phyloP scores from a whole-genome alignment of 495 filamentous ascomycete species.

The Niebla homalea region DNA sequence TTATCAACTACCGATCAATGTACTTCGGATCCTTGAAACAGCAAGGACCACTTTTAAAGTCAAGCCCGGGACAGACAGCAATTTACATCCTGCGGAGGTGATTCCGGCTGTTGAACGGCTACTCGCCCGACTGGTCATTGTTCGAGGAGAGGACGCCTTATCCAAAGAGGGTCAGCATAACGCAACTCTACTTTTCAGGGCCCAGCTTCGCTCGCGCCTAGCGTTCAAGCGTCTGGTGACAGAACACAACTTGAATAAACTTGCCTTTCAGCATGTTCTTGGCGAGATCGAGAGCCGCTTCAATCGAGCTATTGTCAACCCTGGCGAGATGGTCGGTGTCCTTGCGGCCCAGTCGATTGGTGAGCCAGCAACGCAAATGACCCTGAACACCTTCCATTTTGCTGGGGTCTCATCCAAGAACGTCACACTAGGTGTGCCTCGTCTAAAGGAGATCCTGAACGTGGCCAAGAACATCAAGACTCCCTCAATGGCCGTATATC shows the following conservation, averaged over 20 bases:
- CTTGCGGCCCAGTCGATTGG: conserved; percentile 96
- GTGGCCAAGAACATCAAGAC: conserved; percentile 97
- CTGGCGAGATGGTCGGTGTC: conserved; percentile 98
- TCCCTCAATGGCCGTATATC: conserved; percentile 90
- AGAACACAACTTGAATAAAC: conserved; percentile 70
- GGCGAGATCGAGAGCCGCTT: conserved; percentile 86
- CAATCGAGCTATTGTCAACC: conserved; percentile 61
- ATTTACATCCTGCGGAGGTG: conserved; percentile 80
- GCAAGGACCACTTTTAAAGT: conserved; percentile 84
- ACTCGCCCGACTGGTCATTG: conserved; percentile 62
- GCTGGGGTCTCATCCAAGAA: conserved; percentile 99
- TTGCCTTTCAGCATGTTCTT: conserved; percentile 84
- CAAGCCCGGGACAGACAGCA: conserved; percentile 67
- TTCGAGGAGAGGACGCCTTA: conserved; percentile 70
- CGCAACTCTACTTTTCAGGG: conserved; percentile 81
- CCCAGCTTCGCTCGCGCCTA: conserved; percentile 74
- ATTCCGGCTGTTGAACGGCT: conserved; percentile 68
- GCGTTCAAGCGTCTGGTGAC: conserved; percentile 84
- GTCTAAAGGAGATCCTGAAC: conserved; percentile 98
- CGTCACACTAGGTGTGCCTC: conserved; percentile 95
- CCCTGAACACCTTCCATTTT: conserved; percentile 98
- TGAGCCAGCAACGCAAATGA: conserved; percentile 99
- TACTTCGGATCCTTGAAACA: conserved; percentile 78
- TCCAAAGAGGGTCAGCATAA: conserved; percentile 79
- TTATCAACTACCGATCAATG: conserved; percentile 85